A percentile compares a stretch with the other conserved stretches of the same genome.
These are phyloP conservation scores for Hypoxylon sp. DNA, from an alignment of 2,329 filamentous ascomycete genomes.

Conservation along the genomic window DNA sequence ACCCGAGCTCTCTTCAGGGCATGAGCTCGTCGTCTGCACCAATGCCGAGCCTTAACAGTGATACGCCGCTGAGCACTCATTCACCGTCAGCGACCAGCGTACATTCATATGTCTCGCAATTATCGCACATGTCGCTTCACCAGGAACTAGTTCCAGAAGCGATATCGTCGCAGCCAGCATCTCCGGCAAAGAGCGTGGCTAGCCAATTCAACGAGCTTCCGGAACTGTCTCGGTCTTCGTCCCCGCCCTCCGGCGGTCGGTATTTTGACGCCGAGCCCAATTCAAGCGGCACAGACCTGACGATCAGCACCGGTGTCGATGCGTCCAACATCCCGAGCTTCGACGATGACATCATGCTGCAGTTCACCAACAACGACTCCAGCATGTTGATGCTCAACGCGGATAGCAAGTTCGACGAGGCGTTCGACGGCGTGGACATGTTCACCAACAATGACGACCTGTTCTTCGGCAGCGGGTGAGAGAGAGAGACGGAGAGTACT, in stretches of 20 bases:
- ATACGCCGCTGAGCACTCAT: slow-evolving; percentile 52
- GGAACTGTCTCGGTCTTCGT: slow-evolving; percentile 73
- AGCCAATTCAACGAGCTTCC: slow-evolving; percentile 72
- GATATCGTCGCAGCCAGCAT: slow-evolving; percentile 42
- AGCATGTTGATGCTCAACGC: slow-evolving; percentile 62
- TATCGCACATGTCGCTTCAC: slow-evolving; percentile 53
- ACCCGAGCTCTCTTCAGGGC: slow-evolving; percentile 57
- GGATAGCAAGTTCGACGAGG: slow-evolving; percentile 67
- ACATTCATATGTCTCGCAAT: slow-evolving; percentile 64
- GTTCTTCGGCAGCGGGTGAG: slow-evolving; percentile 62
- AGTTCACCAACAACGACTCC: slow-evolving; percentile 62
- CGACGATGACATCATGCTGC: slow-evolving; percentile 64
- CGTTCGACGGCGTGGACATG: slow-evolving; percentile 67
- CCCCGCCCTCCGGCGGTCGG: slow-evolving; percentile 64
- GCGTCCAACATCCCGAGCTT: slow-evolving; percentile 51
- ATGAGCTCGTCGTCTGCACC: slow-evolving; percentile 57
- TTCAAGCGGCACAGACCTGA: slow-evolving; percentile 53
- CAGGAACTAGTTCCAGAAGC: slow-evolving; percentile 60
- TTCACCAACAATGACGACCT: slow-evolving; percentile 67
- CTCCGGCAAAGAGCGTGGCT: slow-evolving; percentile 60
- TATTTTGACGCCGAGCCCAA: slow-evolving; percentile 65
- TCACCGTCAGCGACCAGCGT: slow-evolving; percentile 64
- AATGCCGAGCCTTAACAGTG: slow-evolving; percentile 56
- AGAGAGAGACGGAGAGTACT: background rate
- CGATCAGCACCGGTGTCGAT: slow-evolving; percentile 55